Evolutionary conservation across 495 filamentous ascomycete species (phyloP).

Genomic region (Opeltia flavorubescens): DNA sequence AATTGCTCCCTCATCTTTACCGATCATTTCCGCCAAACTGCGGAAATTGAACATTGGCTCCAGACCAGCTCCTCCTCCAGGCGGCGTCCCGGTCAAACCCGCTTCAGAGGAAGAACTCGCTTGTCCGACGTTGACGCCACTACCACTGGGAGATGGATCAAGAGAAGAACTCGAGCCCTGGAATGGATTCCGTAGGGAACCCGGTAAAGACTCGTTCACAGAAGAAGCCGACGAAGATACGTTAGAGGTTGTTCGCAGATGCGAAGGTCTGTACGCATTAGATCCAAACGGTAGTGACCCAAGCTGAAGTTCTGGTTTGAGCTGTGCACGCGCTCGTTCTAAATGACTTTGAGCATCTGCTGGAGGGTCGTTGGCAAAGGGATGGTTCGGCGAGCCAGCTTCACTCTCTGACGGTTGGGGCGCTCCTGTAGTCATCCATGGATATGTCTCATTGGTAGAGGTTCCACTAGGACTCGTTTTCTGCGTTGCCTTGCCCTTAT

Average conservation of each 20-base stretch:
- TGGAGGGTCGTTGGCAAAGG: neutral
- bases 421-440: conserved; percentile 13
- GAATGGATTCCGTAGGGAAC: conserved; percentile 29
- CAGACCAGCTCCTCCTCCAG: conserved; percentile 37
- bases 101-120: conserved; percentile 20
- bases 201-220: conserved; percentile 47
- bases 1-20: conserved; percentile 41
- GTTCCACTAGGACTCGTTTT: conserved; percentile 16
- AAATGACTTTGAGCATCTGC: conserved; percentile 11
- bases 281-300: conserved; percentile 19
- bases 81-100: conserved; percentile 22
- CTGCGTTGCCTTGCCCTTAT: conserved; percentile 78
- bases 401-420: conserved; percentile 1
- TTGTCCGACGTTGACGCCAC: conserved; percentile 20
- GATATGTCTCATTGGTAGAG: neutral
- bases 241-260: conserved; percentile 67
- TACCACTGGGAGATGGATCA: conserved; percentile 23
- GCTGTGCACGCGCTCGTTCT: conserved; percentile 16
- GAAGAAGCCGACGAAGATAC: conserved; percentile 72
- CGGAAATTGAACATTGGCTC: conserved; percentile 89
- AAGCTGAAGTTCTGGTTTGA: conserved; percentile 15
- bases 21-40: conserved; percentile 76
- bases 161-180: conserved; percentile 30
- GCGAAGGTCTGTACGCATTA: conserved; percentile 40
- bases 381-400: neutral